phyloP scores from a whole-genome alignment of 2,329 filamentous ascomycete species.

The Colletotrichum sansevieriae region DNA sequence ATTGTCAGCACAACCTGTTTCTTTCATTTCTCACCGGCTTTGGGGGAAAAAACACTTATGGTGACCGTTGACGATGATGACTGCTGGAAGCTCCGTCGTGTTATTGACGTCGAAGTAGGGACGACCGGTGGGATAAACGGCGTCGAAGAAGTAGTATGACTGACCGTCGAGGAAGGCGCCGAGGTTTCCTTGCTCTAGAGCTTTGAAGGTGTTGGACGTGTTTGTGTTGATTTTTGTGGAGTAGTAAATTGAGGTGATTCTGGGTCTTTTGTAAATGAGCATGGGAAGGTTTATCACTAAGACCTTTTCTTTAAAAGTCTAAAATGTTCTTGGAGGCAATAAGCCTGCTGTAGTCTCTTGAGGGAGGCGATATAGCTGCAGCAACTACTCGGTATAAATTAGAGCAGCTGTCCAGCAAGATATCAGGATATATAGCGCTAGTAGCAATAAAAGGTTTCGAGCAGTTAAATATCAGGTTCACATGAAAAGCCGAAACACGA shows the following conservation, averaged over 20 bases:
- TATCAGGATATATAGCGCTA: slow-evolving; percentile 66
- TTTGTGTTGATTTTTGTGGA: slow-evolving; percentile 67
- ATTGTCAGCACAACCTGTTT: too few species aligned
- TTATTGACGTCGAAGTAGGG: slow-evolving; percentile 52
- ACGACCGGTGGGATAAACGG: slow-evolving; percentile 57
- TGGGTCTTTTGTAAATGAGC: neutral
- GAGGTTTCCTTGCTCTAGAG: slow-evolving; percentile 61
- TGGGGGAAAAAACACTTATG: slow-evolving; percentile 44
- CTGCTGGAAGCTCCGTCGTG: slow-evolving; percentile 55
- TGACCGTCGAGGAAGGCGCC: slow-evolving; percentile 65
- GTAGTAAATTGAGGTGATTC: slow-evolving; percentile 64
- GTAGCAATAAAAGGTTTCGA: slow-evolving; percentile 65
- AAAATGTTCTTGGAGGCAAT: slow-evolving; percentile 62
- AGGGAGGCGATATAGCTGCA: slow-evolving; percentile 57
- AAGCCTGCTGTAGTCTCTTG: slow-evolving; percentile 60
- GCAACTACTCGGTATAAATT: slow-evolving; percentile 67
- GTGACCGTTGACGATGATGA: slow-evolving; percentile 62
- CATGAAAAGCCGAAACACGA: slow-evolving; percentile 58
- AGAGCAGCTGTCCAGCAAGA: slow-evolving; percentile 66
- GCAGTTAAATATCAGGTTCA: slow-evolving; percentile 64
- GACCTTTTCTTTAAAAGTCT: neutral
- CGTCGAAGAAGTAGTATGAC: slow-evolving; percentile 66
- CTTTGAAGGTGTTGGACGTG: slow-evolving; percentile 66
- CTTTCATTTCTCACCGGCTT: too few species aligned
- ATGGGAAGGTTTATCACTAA: too few species aligned